Percentiles rank a stretch among this genome's conserved stretches.
Conservation (phyloP, 2,329 filamentous ascomycete genomes). For the Phyllosticta citribraziliensis region DNA sequence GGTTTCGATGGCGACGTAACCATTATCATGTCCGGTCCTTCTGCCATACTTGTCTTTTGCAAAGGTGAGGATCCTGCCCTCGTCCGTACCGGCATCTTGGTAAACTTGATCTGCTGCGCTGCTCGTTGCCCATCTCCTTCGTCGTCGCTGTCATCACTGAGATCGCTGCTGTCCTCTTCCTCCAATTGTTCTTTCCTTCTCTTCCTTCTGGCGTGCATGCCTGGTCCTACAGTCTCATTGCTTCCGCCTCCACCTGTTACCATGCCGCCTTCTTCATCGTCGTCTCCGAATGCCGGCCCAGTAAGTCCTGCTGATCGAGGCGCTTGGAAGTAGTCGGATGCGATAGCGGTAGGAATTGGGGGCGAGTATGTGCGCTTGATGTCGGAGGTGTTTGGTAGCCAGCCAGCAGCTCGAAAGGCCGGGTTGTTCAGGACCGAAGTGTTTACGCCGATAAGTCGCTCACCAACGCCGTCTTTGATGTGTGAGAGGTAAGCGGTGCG, state of each 20-base stretch:
- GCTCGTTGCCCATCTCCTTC: constrained; percentile 53
- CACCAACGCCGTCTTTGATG: constrained; percentile 74
- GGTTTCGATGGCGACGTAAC: constrained; percentile 46
- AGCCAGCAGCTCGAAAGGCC: constrained; percentile 74
- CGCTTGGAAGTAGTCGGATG: constrained; percentile 76
- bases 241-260: constrained; percentile 55
- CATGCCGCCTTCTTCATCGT: constrained; percentile 61
- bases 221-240: constrained; percentile 59
- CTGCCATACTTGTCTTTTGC: constrained; percentile 46
- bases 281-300: constrained; percentile 52
- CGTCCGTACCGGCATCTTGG: constrained; percentile 83
- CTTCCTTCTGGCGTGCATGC: constrained; percentile 53
- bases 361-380: constrained; percentile 79
- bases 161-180: constrained; percentile 75
- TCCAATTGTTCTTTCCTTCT: constrained; percentile 65
- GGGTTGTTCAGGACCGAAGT: constrained; percentile 69
- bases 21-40: constrained; percentile 46
- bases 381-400: constrained; percentile 63
- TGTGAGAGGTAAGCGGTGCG: constrained; percentile 71
- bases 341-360: constrained; percentile 72
- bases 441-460: constrained; percentile 73
- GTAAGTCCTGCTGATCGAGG: constrained; percentile 48
- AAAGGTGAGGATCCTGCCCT: constrained; percentile 84
- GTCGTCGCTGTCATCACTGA: constrained; percentile 77
- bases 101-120: constrained; percentile 87